Evolutionary conservation across 225 moss, liverwort and hornwort species (phyloP), one percentile per base, ranked within the genome.

Genomic region (Takakia lepidozioides): DNA sequence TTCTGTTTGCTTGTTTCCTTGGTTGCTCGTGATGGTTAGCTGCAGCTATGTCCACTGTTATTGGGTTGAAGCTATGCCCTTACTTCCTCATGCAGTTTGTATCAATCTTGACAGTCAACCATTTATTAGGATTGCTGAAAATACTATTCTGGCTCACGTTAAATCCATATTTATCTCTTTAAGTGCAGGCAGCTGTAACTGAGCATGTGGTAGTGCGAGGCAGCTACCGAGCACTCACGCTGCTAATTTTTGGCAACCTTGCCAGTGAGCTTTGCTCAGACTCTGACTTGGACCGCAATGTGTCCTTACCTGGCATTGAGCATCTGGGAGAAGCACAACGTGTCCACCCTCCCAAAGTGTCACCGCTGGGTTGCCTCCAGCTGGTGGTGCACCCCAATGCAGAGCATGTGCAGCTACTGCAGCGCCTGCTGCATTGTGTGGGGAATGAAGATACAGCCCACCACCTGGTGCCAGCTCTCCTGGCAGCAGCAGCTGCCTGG

Each of bases 201-300:
- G 87, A 91, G 64, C 98, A 91, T 67, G 64, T 98, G 70, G 98
- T 98, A 52, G 64, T 91, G n/a, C 91, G 91, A 52, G 98, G 98
- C 41, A 91, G 80, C 51, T 98, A 98, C 56, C 77, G 82, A 57
- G 74, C 98, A 25, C 70, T 98, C 15, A 81, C 98, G 13, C 54
- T 98, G 49, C 85, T 91, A 28, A 51, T 98, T 34, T 98, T 87
- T 67, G 98, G 98, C 38, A 98, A 83, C 75, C 81, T 80, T 65
- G 91, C 85, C 43, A 80, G 80, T 70, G 78, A 83, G 54, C 69
- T 83, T 46, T 73, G 78, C 51, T 17, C 67, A 25, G 67, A 71
- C n/a, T 54, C 37, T 35, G 58, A 80, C 26, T 16, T 51, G 38
- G 64, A 64, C 37, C 37, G 57, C 36, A 56, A 37, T 60, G 50